These are phyloP conservation scores for Penicillium arizonense DNA, from an alignment of 495 filamentous ascomycete genomes.

Conservation along the genomic window DNA sequence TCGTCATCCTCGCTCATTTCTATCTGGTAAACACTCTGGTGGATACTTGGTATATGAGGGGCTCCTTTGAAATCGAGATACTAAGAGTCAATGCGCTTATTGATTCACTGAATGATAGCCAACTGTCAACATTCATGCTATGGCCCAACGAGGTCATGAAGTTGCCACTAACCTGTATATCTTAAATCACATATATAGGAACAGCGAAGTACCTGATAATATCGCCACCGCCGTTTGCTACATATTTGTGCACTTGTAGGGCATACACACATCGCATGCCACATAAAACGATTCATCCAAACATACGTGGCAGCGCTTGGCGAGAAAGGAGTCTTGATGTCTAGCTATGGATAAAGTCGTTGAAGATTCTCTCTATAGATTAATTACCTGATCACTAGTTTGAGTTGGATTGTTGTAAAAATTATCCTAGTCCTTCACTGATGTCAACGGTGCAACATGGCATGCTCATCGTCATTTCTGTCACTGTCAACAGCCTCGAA, in stretches of 20 bases:
- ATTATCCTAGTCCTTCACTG: no score
- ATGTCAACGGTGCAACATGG: no score
- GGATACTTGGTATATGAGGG: conserved; percentile 5
- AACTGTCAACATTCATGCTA: conserved; percentile 2
- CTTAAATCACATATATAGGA: background rate
- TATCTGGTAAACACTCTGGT: conserved; percentile 5
- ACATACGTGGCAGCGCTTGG: no score
- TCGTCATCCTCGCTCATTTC: conserved; percentile 12
- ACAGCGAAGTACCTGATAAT: background rate
- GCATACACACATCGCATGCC: background rate
- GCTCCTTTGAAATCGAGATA: background rate
- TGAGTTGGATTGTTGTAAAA: no score
- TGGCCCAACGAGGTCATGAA: conserved; percentile 2
- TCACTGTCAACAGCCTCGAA: no score
- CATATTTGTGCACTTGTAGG: background rate
- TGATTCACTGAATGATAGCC: background rate
- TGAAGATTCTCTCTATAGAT: no score
- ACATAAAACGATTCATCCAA: no score
- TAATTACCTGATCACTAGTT: no score
- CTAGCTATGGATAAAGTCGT: no score
- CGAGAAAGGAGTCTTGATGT: no score
- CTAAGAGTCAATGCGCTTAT: background rate
- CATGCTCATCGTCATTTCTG: no score
- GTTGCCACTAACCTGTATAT: background rate
- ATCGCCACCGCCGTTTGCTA: background rate